Conservation (phyloP, 2,329 filamentous ascomycete genomes). For the Neofusicoccum cordaticola region DNA sequence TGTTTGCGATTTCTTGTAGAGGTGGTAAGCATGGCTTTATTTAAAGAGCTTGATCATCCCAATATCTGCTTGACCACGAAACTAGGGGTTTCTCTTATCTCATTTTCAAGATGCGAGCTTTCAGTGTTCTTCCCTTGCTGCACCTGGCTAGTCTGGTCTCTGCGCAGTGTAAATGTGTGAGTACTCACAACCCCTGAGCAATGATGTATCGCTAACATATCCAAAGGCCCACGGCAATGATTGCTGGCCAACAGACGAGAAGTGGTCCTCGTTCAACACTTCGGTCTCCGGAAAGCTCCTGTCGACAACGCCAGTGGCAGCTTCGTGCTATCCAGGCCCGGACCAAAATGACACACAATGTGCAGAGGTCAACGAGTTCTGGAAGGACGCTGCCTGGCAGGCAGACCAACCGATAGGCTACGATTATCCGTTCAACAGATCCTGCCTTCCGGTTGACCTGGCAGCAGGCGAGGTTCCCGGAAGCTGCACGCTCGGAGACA, state of each 20-base stretch:
- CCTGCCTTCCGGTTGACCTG: not conserved
- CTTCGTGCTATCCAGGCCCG: not conserved
- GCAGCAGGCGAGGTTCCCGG: not conserved
- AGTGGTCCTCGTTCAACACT: conserved; percentile 36
- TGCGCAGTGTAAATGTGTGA: not conserved
- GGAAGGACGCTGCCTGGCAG: not conserved
- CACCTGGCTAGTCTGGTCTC: not conserved
- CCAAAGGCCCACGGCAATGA: conserved; percentile 29
- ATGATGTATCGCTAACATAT: not conserved
- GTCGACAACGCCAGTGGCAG: conserved; percentile 39
- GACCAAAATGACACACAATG: not conserved
- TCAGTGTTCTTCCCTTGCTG: not conserved
- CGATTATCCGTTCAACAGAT: not conserved
- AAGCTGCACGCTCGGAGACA: conserved; percentile 24
- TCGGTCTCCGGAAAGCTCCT: conserved; percentile 39
- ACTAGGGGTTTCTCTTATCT: too few relatives aligned
- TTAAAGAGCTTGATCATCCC: too few relatives aligned
- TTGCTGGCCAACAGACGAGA: conserved; percentile 36
- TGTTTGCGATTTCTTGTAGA: too few relatives aligned
- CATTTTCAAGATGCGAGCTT: too few relatives aligned
- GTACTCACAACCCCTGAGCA: not conserved
- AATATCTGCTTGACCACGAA: too few relatives aligned
- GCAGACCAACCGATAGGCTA: not conserved
- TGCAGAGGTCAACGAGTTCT: not conserved
- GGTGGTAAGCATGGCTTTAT: too few relatives aligned